Conservation (phyloP, 352 stramenopile species). For the Phytophthora colocasiae region DNA sequence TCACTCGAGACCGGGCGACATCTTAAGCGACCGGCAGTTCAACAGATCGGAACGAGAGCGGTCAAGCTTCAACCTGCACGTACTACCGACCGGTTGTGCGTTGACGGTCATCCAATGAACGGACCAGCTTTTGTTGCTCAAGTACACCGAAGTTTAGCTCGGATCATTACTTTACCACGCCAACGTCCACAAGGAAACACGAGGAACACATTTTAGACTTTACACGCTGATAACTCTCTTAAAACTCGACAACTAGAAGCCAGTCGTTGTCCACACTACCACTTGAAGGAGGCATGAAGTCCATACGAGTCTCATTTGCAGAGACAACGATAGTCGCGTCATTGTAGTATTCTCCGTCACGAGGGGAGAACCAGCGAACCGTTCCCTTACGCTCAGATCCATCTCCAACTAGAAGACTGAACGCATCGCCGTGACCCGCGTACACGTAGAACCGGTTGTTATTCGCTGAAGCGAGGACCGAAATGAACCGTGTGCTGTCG, state of each 20-base stretch:
- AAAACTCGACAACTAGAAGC: constrained; percentile 26
- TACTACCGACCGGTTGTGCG: constrained; percentile 49
- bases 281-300: constrained; percentile 25
- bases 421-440: constrained; percentile 23
- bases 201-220: constrained; percentile 1
- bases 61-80: constrained; percentile 55
- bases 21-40: constrained; percentile 34
- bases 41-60: constrained; percentile 59
- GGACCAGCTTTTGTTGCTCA: constrained; percentile 54
- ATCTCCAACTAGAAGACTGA: constrained; percentile 1
- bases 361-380: constrained; percentile 25
- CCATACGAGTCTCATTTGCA: constrained; percentile 12
- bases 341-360: constrained; percentile 23
- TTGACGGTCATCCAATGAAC: constrained; percentile 60
- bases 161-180: constrained; percentile 49
- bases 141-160: constrained; percentile 62
- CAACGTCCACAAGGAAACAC: neutral
- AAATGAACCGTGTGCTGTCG: constrained; percentile 21
- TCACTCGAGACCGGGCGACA: constrained; percentile 56
- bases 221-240: neutral
- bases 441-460: constrained; percentile 12
- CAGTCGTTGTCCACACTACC: constrained; percentile 29
- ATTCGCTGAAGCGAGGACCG: constrained; percentile 13
- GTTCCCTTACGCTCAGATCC: constrained; percentile 5
- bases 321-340: constrained; percentile 5